Base-by-base conservation (phyloP, 169 alveolate species). In the Plasmodium cynomolgi region DNA sequence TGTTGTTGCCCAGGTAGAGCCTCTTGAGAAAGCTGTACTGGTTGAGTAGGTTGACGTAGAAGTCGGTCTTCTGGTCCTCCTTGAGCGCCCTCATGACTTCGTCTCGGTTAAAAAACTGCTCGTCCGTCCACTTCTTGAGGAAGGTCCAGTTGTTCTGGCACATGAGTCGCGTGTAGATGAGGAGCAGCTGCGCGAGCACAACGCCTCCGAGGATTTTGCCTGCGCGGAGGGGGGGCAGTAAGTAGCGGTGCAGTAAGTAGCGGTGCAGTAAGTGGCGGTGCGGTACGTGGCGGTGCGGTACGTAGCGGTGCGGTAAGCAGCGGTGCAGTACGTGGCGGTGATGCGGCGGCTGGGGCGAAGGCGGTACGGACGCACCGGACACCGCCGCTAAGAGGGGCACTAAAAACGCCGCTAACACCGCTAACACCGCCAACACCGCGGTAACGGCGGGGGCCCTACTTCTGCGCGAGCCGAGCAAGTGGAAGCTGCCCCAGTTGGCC, bases 401-500 rank as follows among this genome's bases (percentile, higher is more conserved):
- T 44, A 44, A 44, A 44, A 44, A n/a, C n/a, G n/a, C n/a, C n/a
- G n/a, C n/a, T n/a, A n/a, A n/a, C n/a, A n/a, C n/a, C n/a, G 15
- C 15, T 39, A 44, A 9, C 56, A 4, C n/a, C 5, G 56, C 17
- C 5, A 39, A 39, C 47, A 6, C 1, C 11, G 47, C 54, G 54
- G 17, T 9, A 44, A 44, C 54, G 17, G 54, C 47, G 5, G 58
- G 17, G 3, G 8, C 0, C 37, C n/a, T 88, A 88, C 94, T 88
- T 68, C 56, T 77, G 34, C 56, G 54, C 13, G 83, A 79, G 9
- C 75, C 94, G n/a, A 88, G 81, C 80, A 91, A 34, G 44, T 91
- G 82, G 92, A 91, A 91, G 34, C 92, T 91, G 2, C 95, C 95
- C 95, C 95, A 91, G 72, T 91, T 91, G 58, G 95, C 91, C 75